Base-by-base conservation (phyloP, 495 filamentous ascomycete genomes). In the Articulospora tetracladia region DNA sequence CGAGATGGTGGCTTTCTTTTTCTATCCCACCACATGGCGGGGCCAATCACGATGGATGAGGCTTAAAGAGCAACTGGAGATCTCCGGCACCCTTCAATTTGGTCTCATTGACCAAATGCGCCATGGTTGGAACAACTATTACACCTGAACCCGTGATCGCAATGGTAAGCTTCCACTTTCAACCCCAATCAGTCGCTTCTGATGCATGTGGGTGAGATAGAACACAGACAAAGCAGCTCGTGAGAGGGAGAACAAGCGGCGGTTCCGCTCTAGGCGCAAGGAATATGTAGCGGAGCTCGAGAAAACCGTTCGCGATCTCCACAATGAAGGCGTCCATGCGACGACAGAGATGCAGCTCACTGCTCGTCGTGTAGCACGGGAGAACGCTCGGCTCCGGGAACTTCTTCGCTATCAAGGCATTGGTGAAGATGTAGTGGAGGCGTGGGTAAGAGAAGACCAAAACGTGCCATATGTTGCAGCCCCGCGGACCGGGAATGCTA, bases 221-320 rank as follows among this genome's bases (percentile, higher is more conserved):
- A 23, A 48, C 19, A n/a, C 17, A 8, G 44, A 48, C 19, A n/a
- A 23, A 19, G n/a, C 44, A 19, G 44, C 44, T 23, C 44, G 44
- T 20, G 17, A 19, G 44, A 48, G 84, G n/a, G 83, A 87, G 20
- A 89, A 88, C 60, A 86, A 89, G 65, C 82, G 86, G 24, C 84
- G 80, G 36, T 85, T 80, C 49, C 78, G 86, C 32, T 82, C 83
- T 12, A 71, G 79, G n/a, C 79, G 80, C 52, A 86, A 86, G 68
- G 81, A 86, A 64, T 84, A 89, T 68, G 70, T 83, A 23, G 73
- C 77, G 19, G 79, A 84, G 24, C 71, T 89, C n/a, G 86, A 88
- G 64, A 67, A 73, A 39, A 80, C 77, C 52, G 68, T 83, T 19
- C 73, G 74, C 2, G 56, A 67, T 0, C 80, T 73, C 54, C 79